Percentiles rank a stretch among this genome's conserved stretches.
Evolutionary conservation across 179 eudicot genomes (phyloP).

Genomic region (Heliamphora pulchella): DNA sequence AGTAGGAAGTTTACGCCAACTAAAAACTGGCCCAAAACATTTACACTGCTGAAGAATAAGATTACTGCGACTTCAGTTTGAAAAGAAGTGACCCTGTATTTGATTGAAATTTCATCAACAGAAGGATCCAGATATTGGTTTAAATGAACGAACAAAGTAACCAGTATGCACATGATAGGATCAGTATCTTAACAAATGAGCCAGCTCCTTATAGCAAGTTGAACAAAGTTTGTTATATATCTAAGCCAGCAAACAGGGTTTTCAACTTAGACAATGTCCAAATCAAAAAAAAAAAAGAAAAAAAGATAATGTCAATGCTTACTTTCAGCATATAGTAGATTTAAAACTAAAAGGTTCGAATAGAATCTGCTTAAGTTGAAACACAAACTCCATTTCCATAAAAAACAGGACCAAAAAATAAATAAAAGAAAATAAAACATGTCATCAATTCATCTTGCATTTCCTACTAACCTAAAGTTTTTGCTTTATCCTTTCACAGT

Average conservation of each 20-base stretch:
- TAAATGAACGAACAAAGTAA: neutral
- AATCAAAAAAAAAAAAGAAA: too few relatives aligned
- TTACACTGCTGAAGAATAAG: neutral
- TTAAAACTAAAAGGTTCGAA: neutral
- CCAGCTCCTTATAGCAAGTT: neutral
- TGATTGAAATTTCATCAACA: neutral
- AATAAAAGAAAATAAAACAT: neutral
- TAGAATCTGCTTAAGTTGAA: neutral
- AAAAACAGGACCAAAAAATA: neutral
- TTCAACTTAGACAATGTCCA: neutral
- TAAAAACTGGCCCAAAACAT: neutral
- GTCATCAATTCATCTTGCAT: neutral
- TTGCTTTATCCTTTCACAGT: neutral
- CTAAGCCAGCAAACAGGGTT: neutral
- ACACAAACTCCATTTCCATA: neutral
- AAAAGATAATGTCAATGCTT: neutral
- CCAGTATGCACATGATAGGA: neutral
- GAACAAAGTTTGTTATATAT: neutral
- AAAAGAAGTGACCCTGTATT: neutral
- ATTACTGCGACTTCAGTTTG: neutral
- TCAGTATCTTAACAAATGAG: neutral
- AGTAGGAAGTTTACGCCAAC: neutral
- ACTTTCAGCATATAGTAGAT: neutral
- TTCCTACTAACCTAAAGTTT: neutral
- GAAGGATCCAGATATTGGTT: neutral